These are phyloP conservation scores for Aspergillus sojae DNA, from an alignment of 2,329 filamentous ascomycete species.

Conservation along the genomic window DNA sequence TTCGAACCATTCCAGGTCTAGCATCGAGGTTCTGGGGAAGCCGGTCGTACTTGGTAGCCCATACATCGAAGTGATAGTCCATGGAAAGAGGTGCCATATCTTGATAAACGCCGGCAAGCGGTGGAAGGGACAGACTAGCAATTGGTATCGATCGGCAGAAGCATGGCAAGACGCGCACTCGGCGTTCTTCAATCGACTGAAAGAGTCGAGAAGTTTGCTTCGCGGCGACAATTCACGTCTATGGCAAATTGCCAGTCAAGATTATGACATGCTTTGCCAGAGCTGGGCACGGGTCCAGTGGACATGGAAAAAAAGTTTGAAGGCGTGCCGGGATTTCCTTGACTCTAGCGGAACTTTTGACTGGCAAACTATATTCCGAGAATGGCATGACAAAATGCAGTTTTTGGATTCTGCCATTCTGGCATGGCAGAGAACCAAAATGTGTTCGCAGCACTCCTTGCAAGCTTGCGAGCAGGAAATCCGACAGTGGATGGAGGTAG, in stretches of 20 bases:
- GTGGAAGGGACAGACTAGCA: fast-evolving
- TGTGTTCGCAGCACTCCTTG: background rate
- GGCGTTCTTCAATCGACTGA: background rate
- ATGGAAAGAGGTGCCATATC: no score
- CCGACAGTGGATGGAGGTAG: no score
- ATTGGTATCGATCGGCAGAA: background rate
- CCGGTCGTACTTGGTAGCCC: no score
- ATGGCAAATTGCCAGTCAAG: background rate
- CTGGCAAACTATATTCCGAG: background rate
- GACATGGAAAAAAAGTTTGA: fast-evolving
- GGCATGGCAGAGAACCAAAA: background rate
- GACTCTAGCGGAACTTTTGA: fast-evolving
- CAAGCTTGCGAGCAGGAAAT: background rate
- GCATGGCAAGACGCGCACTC: background rate
- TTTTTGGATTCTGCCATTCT: background rate
- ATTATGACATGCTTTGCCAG: background rate
- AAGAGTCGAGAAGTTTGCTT: no score
- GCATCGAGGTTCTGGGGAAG: no score
- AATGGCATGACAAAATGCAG: background rate
- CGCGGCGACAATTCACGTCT: no score
- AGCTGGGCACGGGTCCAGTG: background rate
- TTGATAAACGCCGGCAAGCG: no score
- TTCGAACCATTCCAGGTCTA: background rate
- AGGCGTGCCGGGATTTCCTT: background rate
- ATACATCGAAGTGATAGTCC: no score